Evolutionary conservation across 169 alveolate species (phyloP).

Genomic region (Plasmodium blacklocki): DNA sequence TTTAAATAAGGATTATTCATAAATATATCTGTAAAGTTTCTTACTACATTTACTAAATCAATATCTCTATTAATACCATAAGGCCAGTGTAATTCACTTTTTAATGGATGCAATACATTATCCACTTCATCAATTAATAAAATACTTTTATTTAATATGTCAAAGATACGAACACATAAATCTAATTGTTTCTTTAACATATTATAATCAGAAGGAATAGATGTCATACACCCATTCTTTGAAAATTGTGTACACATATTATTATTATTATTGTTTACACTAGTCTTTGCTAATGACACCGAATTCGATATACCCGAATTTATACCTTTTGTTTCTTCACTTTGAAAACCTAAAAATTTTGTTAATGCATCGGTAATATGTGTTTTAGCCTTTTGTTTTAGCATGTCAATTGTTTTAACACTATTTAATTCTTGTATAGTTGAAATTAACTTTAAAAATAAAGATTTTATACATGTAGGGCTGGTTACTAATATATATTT

Average conservation of each 20-base stretch:
- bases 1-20: slow-evolving; percentile 75
- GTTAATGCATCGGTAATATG: slow-evolving; percentile 81
- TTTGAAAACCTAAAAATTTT: slow-evolving; percentile 83
- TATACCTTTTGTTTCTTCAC: slow-evolving; percentile 36
- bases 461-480: slow-evolving; percentile 92
- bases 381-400: slow-evolving; percentile 78
- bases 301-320: slow-evolving; percentile 6
- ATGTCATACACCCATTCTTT: not conserved
- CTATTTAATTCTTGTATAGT: slow-evolving; percentile 87
- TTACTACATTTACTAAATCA: slow-evolving; percentile 57
- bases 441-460: slow-evolving; percentile 88
- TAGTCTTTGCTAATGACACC: not conserved
- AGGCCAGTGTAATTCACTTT: slow-evolving; percentile 95
- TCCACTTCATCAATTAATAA: slow-evolving; percentile 93
- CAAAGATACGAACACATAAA: slow-evolving; percentile 84
- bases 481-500: slow-evolving; percentile 90
- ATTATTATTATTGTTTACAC: not conserved
- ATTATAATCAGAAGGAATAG: slow-evolving; percentile 42
- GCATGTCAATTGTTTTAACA: slow-evolving; percentile 76
- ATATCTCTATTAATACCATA: slow-evolving; percentile 87
- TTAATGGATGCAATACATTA: slow-evolving; percentile 92
- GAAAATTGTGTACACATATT: not conserved
- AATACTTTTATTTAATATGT: slow-evolving; percentile 84
- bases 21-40: slow-evolving; percentile 75
- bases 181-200: slow-evolving; percentile 79